Base-by-base conservation (phyloP, 768 basidiomycete species). In the Lactarius pseudohatsudake region DNA sequence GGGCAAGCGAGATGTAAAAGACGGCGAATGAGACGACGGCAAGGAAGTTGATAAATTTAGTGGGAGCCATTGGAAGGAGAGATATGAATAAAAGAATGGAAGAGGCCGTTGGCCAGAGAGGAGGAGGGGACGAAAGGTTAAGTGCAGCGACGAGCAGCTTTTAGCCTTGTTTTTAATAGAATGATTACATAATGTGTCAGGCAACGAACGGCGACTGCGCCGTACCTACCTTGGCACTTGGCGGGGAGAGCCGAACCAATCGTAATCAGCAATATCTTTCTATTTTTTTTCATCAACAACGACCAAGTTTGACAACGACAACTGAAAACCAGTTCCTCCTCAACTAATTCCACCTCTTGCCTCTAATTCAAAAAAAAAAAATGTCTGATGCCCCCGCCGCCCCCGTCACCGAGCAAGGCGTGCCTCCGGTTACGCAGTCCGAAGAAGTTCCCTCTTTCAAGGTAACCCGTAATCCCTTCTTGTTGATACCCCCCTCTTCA, bases 331-430 rank as follows among this genome's bases (percentile, higher is more conserved):
- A 89, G 89, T 91, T 91, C 70, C 61, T 66, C 67, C 79, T 77
- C 78, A 77, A 78, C 73, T 77, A 81, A 77, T 76, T 77, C 55
- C 79, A 82, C 82, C 77, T 79, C 80, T 83, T 81, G 81, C 82
- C 81, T 80, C 79, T 77, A 75, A 77, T 80, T 80, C 84, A 84
- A 78, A 64, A 64, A 67, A 81, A 81, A 93, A 67, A 67, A 81
- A 93, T 93, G 91, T 93, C 92, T 82, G 90, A 92, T 77, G 91
- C 90, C 89, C 89, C 86, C 82, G 88, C 88, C 88, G 88, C 90
- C 84, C 82, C 80, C 79, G 86, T 89, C 80, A 84, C 85, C 66
- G 86, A 89, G 81, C 90, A 90, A 79, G 91, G 91, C 88, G 89
- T 82, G 84, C 84, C 86, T 86, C 86, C 86, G 81, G 84, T 81